Evolutionary conservation across 2,329 filamentous ascomycete species (phyloP).

Genomic region (Tolypocladium guangdongense): DNA sequence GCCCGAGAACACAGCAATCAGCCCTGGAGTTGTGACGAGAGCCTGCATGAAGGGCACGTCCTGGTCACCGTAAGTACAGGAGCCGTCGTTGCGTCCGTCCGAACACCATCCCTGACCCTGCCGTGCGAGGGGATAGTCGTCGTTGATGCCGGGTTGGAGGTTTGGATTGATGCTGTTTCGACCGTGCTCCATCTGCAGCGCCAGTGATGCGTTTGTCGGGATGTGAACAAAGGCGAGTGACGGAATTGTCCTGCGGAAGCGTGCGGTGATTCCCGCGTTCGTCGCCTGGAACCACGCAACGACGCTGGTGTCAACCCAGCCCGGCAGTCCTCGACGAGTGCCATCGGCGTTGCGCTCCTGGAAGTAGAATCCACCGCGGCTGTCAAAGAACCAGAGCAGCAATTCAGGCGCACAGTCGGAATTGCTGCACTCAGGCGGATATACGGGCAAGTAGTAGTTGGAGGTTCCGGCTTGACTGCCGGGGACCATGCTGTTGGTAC

Average conservation of each 20-base stretch:
- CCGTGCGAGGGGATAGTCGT: conserved; percentile 27
- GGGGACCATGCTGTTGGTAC: conserved; percentile 21
- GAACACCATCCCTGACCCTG: conserved; percentile 34
- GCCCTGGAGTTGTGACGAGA: conserved; percentile 38
- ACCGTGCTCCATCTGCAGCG: conserved; percentile 22
- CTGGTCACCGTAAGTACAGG: conserved; percentile 33
- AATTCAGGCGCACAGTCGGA: conserved; percentile 25
- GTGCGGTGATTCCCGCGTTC: conserved; percentile 15
- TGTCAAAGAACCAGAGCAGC: conserved; percentile 65
- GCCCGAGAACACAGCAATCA: conserved; percentile 50
- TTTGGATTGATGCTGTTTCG: conserved; percentile 19
- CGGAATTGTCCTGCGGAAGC: conserved; percentile 25
- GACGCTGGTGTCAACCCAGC: conserved; percentile 34
- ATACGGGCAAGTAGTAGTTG: conserved; percentile 38
- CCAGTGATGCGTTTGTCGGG: conserved; percentile 30
- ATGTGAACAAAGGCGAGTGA: conserved; percentile 40
- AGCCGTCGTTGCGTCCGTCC: conserved; percentile 25
- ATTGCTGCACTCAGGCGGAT: conserved; percentile 20
- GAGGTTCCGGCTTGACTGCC: conserved; percentile 26
- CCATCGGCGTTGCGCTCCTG: conserved; percentile 22
- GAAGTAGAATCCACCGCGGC: conserved; percentile 44
- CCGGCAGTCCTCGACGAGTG: conserved; percentile 21
- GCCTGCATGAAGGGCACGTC: conserved; percentile 55
- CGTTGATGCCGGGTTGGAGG: conserved; percentile 33
- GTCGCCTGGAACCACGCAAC: conserved; percentile 32